These are phyloP conservation scores for Neurospora sp. DNA, from an alignment of 495 filamentous ascomycete genomes.

Conservation along the genomic window DNA sequence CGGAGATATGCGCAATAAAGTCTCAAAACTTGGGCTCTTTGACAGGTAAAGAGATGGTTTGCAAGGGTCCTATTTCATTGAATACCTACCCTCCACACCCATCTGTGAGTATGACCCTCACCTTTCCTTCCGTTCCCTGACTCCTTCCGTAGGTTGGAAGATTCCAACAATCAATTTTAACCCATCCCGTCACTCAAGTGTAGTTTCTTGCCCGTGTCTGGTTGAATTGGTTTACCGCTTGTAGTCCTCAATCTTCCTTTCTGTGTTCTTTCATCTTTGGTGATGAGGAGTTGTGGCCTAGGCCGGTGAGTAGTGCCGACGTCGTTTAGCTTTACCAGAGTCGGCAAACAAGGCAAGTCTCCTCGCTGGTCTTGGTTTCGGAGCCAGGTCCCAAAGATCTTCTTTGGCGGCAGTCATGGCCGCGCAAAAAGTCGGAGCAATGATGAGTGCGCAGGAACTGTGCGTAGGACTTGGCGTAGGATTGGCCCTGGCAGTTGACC, in stretches of 20 bases:
- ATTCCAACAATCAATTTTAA: neutral
- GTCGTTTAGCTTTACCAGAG: neutral
- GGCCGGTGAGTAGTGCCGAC: neutral
- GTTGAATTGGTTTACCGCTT: neutral
- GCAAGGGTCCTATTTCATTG: no score
- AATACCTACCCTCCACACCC: neutral
- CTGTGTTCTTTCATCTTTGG: neutral
- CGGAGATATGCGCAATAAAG: neutral
- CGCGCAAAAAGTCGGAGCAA: neutral
- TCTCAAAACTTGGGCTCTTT: neutral
- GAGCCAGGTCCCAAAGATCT: neutral
- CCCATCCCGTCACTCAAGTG: neutral
- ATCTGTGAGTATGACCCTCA: neutral
- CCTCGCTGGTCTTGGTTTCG: neutral
- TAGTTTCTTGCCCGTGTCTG: no score
- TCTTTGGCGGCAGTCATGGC: neutral
- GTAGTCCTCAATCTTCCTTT: neutral
- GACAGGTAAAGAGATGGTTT: no score
- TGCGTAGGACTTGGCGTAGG: neutral
- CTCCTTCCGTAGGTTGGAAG: neutral
- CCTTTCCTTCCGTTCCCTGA: neutral
- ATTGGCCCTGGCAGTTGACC: neutral
- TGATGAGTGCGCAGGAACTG: neutral
- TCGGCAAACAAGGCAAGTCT: neutral
- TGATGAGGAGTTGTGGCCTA: neutral